These are phyloP conservation scores for Cymodocea nodosa DNA, from an alignment of 116 monocot genomes.

Conservation along the genomic window DNA sequence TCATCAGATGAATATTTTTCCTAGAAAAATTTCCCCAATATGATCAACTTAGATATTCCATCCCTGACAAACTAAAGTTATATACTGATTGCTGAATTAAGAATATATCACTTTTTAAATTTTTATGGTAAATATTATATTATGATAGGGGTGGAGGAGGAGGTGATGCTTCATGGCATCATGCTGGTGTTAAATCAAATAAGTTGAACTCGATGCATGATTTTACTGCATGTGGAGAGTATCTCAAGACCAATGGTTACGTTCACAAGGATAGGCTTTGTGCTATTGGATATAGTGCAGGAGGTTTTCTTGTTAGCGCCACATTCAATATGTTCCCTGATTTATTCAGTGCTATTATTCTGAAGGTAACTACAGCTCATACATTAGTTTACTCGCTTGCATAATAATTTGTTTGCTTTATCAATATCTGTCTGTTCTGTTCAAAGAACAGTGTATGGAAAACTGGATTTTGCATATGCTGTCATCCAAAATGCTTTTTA, in stretches of 20 bases:
- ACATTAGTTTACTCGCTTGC: background rate
- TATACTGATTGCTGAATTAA: no score
- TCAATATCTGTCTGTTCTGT: no score
- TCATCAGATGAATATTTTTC: no score
- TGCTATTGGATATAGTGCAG: slow-evolving; percentile 88
- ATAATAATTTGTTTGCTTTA: no score
- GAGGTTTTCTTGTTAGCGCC: slow-evolving; percentile 82
- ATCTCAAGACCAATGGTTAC: slow-evolving; percentile 69
- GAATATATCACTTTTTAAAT: no score
- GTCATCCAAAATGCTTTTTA: no score
- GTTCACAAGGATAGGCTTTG: slow-evolving; percentile 54
- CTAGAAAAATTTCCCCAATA: no score
- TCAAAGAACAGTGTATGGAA: no score
- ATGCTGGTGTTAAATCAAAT: slow-evolving; percentile 42
- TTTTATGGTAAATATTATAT: background rate
- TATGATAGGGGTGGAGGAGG: slow-evolving; percentile 46
- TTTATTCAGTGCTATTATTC: slow-evolving; percentile 70
- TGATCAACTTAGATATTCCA: no score
- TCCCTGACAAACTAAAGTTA: no score
- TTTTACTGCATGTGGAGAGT: slow-evolving; percentile 77
- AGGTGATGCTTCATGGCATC: slow-evolving; percentile 56
- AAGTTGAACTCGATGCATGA: slow-evolving; percentile 86
- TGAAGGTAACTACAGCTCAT: slow-evolving; percentile 46
- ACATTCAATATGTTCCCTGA: slow-evolving; percentile 62
- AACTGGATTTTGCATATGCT: no score